Evolutionary conservation across 1,284 basidiomycete genomes (phyloP).

Genomic region (Heterobasidion annosum): DNA sequence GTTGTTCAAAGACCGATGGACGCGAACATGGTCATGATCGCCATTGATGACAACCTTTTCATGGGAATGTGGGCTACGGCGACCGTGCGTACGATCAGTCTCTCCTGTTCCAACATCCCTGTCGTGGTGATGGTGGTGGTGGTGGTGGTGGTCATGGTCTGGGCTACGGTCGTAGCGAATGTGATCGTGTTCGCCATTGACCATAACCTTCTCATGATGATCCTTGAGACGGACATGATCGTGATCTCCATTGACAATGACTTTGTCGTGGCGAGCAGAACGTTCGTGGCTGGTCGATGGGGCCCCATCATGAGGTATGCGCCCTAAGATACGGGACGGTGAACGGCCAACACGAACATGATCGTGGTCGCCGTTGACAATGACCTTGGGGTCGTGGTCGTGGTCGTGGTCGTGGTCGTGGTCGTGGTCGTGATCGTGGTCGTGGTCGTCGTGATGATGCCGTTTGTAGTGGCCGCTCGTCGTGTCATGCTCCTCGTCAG

Average conservation of each 20-base stretch:
- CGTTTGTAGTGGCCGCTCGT: not conserved
- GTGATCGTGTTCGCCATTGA: conserved; percentile 10
- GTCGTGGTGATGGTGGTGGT: no score
- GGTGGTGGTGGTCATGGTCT: no score
- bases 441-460: conserved; percentile 11
- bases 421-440: conserved; percentile 12
- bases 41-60: conserved; percentile 1
- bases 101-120: no score
- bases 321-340: not conserved
- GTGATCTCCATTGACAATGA: conserved; percentile 16
- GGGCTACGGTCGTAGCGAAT: not conserved
- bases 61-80: not conserved
- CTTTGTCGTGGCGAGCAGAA: conserved; percentile 8
- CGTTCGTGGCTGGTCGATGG: not conserved
- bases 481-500: not conserved
- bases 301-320: not conserved
- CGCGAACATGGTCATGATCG: conserved; percentile 7
- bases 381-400: conserved; percentile 10
- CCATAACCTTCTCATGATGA: conserved; percentile 3
- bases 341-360: conserved; percentile 13
- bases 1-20: conserved; percentile 11
- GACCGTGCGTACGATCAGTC: no score
- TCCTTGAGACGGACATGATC: conserved; percentile 14
- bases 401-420: conserved; percentile 15
- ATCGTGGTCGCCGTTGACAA: conserved; percentile 17